phyloP scores from a whole-genome alignment of 805 yeast species.

The Yamadazyma scolyti region DNA sequence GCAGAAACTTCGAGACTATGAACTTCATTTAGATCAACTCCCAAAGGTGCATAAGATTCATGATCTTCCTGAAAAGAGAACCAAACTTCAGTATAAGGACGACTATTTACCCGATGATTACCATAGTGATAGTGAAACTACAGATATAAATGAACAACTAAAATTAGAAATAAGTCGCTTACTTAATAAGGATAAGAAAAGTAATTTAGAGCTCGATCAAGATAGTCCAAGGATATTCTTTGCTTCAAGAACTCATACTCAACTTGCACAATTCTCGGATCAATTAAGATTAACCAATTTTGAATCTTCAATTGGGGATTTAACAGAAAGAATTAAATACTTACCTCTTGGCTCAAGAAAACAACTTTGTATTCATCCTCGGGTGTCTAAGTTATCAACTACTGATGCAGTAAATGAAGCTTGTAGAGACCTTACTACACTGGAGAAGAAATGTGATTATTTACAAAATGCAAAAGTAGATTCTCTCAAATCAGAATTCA shows the following conservation, averaged over 20 bases:
- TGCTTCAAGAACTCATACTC: slow-evolving; percentile 90
- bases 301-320: slow-evolving; percentile 52
- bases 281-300: slow-evolving; percentile 64
- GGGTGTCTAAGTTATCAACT: slow-evolving; percentile 48
- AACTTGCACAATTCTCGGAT: slow-evolving; percentile 73
- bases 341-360: slow-evolving; percentile 78
- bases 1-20: slow-evolving; percentile 33
- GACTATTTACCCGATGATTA: slow-evolving; percentile 33
- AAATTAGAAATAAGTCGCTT: slow-evolving; percentile 37
- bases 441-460: slow-evolving; percentile 21
- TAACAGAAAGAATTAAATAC: slow-evolving; percentile 57
- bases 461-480: slow-evolving; percentile 19
- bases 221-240: slow-evolving; percentile 48
- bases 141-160: slow-evolving; percentile 8
- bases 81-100: slow-evolving; percentile 8
- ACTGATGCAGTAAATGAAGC: slow-evolving; percentile 68
- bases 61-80: slow-evolving; percentile 11
- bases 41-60: slow-evolving; percentile 18
- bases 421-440: slow-evolving; percentile 66
- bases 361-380: slow-evolving; percentile 75
- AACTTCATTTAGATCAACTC: slow-evolving; percentile 34
- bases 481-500: slow-evolving; percentile 35
- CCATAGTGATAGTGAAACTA: slow-evolving; percentile 22
- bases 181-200: slow-evolving; percentile 38
- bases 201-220: slow-evolving; percentile 14